These are phyloP conservation scores for Heterobasidion annosum DNA, from an alignment of 1,284 basidiomycete genomes.

Conservation along the genomic window DNA sequence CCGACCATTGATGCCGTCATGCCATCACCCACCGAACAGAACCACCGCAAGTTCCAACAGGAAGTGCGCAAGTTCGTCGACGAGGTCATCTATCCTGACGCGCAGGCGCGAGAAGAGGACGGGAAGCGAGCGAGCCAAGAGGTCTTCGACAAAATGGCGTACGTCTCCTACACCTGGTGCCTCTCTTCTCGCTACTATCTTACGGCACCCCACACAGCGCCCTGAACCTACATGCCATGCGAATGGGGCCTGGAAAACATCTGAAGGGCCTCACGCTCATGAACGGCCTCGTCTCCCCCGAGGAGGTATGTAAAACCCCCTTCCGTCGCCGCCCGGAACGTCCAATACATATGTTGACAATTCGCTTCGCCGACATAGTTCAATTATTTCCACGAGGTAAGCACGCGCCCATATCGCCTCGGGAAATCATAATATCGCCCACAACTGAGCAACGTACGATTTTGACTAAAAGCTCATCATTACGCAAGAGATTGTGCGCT, in stretches of 20 bases:
- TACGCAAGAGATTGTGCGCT: conserved; percentile 79
- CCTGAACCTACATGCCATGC: conserved; percentile 86
- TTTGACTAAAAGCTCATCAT: conserved; percentile 53
- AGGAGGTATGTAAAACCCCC: conserved; percentile 37
- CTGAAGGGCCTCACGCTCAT: conserved; percentile 81
- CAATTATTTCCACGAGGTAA: conserved; percentile 72
- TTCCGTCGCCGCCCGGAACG: too few species aligned
- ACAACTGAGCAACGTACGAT: conserved; percentile 15
- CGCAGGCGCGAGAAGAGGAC: conserved; percentile 63
- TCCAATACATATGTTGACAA: too few species aligned
- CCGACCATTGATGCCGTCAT: too few species aligned
- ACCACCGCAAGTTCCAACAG: conserved; percentile 58
- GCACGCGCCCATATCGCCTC: conserved; percentile 1
- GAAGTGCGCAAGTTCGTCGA: conserved; percentile 57
- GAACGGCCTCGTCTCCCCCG: conserved; percentile 79
- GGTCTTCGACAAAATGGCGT: conserved; percentile 70
- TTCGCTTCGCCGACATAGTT: conserved; percentile 21
- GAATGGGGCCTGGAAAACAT: conserved; percentile 84
- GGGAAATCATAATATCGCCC: conserved; percentile 9
- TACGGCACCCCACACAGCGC: conserved; percentile 28
- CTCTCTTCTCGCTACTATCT: background rate
- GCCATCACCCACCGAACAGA: conserved; percentile 6
- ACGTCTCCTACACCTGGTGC: conserved; percentile 13
- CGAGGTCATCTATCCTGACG: conserved; percentile 58
- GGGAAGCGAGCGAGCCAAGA: conserved; percentile 72